Evolutionary conservation across 352 stramenopile species (phyloP), one percentile per base, ranked within the genome.

Genomic region (Phytophthora sansomeana): DNA sequence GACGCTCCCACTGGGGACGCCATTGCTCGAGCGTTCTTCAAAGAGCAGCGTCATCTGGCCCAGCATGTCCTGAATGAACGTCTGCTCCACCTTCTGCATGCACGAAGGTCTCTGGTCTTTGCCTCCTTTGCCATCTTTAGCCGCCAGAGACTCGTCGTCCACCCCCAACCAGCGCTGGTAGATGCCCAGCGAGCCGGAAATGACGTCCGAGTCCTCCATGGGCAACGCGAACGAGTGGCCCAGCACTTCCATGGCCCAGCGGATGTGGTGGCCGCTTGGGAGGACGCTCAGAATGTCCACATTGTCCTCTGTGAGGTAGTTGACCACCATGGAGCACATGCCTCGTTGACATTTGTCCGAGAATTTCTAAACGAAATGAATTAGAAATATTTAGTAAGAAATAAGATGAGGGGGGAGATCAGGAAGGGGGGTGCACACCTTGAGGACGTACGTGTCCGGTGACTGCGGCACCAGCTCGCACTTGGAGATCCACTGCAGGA

Each of bases 21-120:
- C 67, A 9, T 62, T 72, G 24, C 32, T 78, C 8, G 78, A 21
- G 9, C 87, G 78, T 48, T 96, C 88, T 64, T 96, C 88, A 69
- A 96, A 95, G 26, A 96, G 75, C 56, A 96, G 62, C 53, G 88
- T 95, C 86, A 96, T 95, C 48, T 96, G 88, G 13, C 86, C 88
- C 43, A 96, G 71, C 63, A 96, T 75, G 57, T 96, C 88, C 53
- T 93, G 86, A 35, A 96, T 93, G 49, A 96, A 96, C 8, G 78
- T 70, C 70, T 96, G 88, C 58, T 95, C 88, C 36, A 90, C 77
- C 58, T 89, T 91, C 30, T 90, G 80, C 86, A 96, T 95, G 53
- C 87, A 93, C 28, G 66, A 66, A 0, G 86, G 86, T 16, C 83
- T 72, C 24, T 75, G 62, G 60, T 95, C 83, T 38, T 85, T 81